phyloP scores from a whole-genome alignment of 2,329 filamentous ascomycete genomes.

The Onygena corvina region DNA sequence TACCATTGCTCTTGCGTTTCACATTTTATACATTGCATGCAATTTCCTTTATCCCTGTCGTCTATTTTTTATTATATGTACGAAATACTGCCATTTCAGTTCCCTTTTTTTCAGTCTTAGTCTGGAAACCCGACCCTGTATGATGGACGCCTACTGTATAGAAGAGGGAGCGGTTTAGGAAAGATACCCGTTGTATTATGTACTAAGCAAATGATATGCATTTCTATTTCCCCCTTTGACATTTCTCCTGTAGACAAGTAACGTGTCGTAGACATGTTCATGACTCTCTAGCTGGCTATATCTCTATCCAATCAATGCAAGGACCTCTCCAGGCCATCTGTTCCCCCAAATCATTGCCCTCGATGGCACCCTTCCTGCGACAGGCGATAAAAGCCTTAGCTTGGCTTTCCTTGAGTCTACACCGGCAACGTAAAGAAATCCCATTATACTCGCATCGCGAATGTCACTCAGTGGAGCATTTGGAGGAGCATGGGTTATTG shows the following conservation, averaged over 20 bases:
- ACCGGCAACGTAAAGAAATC: slow-evolving; percentile 84
- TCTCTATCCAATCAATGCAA: slow-evolving; percentile 56
- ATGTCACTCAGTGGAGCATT: slow-evolving; percentile 61
- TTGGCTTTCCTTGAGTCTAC: slow-evolving; percentile 76
- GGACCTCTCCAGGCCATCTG: slow-evolving; percentile 72
- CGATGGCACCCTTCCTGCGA: slow-evolving; percentile 67
- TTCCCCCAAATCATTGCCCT: slow-evolving; percentile 67
- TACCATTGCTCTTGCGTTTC: background rate
- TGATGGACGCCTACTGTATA: no score
- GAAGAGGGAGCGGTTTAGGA: no score
- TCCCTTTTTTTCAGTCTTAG: background rate
- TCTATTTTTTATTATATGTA: background rate
- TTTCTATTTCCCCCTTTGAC: background rate
- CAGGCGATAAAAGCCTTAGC: slow-evolving; percentile 69
- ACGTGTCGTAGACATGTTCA: background rate
- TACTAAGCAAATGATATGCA: no score
- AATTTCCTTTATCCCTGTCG: background rate
- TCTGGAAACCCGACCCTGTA: no score
- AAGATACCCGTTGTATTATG: no score
- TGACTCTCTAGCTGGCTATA: background rate
- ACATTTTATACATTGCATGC: background rate
- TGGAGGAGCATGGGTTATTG: slow-evolving; percentile 65
- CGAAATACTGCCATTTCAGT: background rate
- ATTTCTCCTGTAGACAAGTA: background rate
- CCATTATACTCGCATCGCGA: slow-evolving; percentile 71